These are phyloP conservation scores for Apiospora hydei DNA, from an alignment of 2,329 filamentous ascomycete genomes.

Conservation along the genomic window DNA sequence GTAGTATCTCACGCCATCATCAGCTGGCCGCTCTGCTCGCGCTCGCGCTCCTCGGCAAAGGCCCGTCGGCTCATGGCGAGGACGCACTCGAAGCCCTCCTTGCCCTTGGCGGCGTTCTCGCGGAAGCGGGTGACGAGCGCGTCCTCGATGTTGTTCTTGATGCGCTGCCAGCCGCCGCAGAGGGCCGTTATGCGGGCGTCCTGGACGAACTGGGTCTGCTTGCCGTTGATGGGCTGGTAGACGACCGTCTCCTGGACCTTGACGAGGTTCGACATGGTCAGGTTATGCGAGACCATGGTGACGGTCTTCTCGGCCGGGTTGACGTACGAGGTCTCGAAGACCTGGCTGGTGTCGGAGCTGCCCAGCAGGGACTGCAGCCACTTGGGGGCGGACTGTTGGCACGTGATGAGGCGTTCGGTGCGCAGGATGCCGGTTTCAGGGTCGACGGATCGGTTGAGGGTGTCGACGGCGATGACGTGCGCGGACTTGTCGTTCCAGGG, in stretches of 20 bases:
- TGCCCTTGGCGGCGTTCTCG: slow-evolving; percentile 89
- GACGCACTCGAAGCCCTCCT: slow-evolving; percentile 94
- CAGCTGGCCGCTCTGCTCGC: slow-evolving; percentile 46
- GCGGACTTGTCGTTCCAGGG: slow-evolving; percentile 99
- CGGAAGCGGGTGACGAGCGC: slow-evolving; percentile 86
- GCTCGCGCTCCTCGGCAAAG: slow-evolving; percentile 87
- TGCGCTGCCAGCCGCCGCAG: slow-evolving; percentile 95
- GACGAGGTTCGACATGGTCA: slow-evolving; percentile 91
- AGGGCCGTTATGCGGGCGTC: slow-evolving; percentile 92
- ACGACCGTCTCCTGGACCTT: slow-evolving; percentile 92
- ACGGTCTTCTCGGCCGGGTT: slow-evolving; percentile 84
- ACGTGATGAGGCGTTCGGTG: slow-evolving; percentile 69
- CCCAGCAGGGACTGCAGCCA: slow-evolving; percentile 85
- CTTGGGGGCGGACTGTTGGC: slow-evolving; percentile 71
- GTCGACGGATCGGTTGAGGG: slow-evolving; percentile 73
- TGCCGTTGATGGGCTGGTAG: slow-evolving; percentile 70
- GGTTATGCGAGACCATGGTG: slow-evolving; percentile 95
- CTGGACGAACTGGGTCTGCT: slow-evolving; percentile 83
- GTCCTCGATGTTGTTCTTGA: slow-evolving; percentile 96
- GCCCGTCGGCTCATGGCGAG: slow-evolving; percentile 91
- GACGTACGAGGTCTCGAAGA: slow-evolving; percentile 96
- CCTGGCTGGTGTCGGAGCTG: slow-evolving; percentile 80
- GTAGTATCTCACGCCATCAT: slow-evolving; percentile 36
- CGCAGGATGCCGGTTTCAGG: slow-evolving; percentile 64
- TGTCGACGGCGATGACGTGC: slow-evolving; percentile 96